Percentiles rank a stretch among this genome's conserved stretches.
Conservation (phyloP, 2,329 filamentous ascomycete genomes). For the Phialophora macrospora region DNA sequence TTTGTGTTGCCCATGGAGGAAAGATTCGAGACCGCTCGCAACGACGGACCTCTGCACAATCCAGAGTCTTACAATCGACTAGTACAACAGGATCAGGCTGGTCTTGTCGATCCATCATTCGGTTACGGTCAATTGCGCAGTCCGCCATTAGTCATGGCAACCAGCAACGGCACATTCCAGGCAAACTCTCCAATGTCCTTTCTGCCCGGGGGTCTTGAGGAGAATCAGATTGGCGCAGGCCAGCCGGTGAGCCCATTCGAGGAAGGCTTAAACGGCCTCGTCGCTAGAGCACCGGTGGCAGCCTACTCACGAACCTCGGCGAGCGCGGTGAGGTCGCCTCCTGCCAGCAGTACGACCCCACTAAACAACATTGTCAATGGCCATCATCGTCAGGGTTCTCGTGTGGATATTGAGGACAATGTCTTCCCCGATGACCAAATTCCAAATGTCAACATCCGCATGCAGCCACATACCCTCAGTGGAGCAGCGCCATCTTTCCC, state of each 20-base stretch:
- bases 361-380: slow-evolving; percentile 30
- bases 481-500: slow-evolving; percentile 19
- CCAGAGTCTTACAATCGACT: slow-evolving; percentile 21
- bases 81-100: slow-evolving; percentile 16
- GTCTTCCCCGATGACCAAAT: slow-evolving; percentile 39
- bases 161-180: slow-evolving; percentile 30
- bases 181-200: slow-evolving; percentile 27
- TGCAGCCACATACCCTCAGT: slow-evolving; percentile 31
- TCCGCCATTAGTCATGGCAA: slow-evolving; percentile 19
- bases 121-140: slow-evolving; percentile 28
- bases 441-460: slow-evolving; percentile 37
- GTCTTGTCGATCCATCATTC: slow-evolving; percentile 24
- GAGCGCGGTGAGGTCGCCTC: slow-evolving; percentile 23
- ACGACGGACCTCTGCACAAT: slow-evolving; percentile 63
- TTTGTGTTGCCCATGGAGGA: slow-evolving; percentile 76
- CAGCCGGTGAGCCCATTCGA: slow-evolving; percentile 26
- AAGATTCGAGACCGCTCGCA: slow-evolving; percentile 74
- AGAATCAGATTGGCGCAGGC: slow-evolving; percentile 18
- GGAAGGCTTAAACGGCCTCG: slow-evolving; percentile 9
- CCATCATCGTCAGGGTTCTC: slow-evolving; percentile 32
- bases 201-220: slow-evolving; percentile 17
- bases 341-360: slow-evolving; percentile 2
- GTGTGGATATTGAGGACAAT: slow-evolving; percentile 36
- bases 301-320: slow-evolving; percentile 12
- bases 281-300: background rate